phyloP scores from a whole-genome alignment of 2,329 filamentous ascomycete genomes.

The Ceratocystis albifundus region DNA sequence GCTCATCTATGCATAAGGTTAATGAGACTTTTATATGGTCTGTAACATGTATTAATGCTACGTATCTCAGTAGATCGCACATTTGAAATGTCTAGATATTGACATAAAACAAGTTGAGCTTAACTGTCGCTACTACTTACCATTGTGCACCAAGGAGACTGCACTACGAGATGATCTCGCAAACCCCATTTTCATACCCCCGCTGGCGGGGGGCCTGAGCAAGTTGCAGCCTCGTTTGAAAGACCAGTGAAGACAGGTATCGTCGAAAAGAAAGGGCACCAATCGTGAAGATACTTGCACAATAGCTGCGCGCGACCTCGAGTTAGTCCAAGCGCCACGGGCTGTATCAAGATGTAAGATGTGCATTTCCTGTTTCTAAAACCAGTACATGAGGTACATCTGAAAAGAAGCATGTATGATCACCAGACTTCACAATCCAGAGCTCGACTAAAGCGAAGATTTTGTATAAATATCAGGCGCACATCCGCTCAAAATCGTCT shows the following conservation, averaged over 20 bases:
- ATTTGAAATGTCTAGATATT: too few relatives aligned
- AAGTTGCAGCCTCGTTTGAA: neutral
- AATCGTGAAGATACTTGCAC: neutral
- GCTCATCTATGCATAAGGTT: too few relatives aligned
- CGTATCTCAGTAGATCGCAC: too few relatives aligned
- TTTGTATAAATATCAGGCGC: constrained; percentile 2
- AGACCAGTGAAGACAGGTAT: neutral
- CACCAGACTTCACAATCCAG: neutral
- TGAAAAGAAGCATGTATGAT: neutral
- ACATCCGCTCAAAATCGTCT: neutral
- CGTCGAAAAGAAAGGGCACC: neutral
- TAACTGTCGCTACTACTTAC: neutral
- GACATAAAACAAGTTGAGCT: too few relatives aligned
- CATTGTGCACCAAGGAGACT: neutral
- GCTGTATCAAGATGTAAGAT: neutral
- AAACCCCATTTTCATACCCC: neutral
- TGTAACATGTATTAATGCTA: too few relatives aligned
- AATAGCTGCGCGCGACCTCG: neutral
- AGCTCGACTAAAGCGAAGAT: neutral
- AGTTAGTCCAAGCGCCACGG: neutral
- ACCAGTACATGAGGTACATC: neutral
- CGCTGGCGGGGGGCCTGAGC: neutral
- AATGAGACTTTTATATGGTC: too few relatives aligned
- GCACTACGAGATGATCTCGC: neutral
- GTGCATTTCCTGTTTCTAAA: constrained; percentile 4